These are phyloP conservation scores for Jamesozyma spencerorum DNA, from an alignment of 805 yeast species.

Conservation along the genomic window DNA sequence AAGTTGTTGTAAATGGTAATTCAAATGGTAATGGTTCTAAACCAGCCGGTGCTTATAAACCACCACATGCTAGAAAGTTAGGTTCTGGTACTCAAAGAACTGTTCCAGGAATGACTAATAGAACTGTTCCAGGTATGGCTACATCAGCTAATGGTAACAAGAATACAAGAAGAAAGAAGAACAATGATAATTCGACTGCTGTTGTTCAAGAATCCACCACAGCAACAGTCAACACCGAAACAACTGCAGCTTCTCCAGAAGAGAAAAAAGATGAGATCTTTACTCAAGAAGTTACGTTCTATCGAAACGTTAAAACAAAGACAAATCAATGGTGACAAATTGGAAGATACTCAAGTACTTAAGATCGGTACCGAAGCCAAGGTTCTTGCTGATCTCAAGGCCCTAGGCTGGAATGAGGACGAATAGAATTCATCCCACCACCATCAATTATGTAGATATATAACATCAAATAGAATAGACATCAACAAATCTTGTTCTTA, in stretches of 20 bases:
- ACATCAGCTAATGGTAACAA: constrained; percentile 62
- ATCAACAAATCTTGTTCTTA: too few species aligned
- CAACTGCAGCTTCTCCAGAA: constrained; percentile 45
- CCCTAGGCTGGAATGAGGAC: constrained; percentile 62
- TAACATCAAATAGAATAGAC: neutral
- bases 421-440: neutral
- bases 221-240: constrained; percentile 8
- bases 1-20: constrained; percentile 13
- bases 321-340: constrained; percentile 69
- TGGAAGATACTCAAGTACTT: constrained; percentile 87
- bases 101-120: constrained; percentile 44
- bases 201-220: constrained; percentile 9
- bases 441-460: too few species aligned
- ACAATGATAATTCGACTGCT: constrained; percentile 16
- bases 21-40: constrained; percentile 29
- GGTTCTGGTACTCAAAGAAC: constrained; percentile 20
- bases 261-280: constrained; percentile 86
- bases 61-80: constrained; percentile 84
- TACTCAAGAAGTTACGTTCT: constrained; percentile 91
- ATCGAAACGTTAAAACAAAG: constrained; percentile 82
- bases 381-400: constrained; percentile 62
- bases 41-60: constrained; percentile 87
- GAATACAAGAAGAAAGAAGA: constrained; percentile 63
- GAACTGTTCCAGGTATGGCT: constrained; percentile 42
- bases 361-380: constrained; percentile 82